Percentiles rank a stretch among this genome's conserved stretches.
phyloP scores from a whole-genome alignment of 1,139 yeast genomes.

The Hyphopichia khmerensis region DNA sequence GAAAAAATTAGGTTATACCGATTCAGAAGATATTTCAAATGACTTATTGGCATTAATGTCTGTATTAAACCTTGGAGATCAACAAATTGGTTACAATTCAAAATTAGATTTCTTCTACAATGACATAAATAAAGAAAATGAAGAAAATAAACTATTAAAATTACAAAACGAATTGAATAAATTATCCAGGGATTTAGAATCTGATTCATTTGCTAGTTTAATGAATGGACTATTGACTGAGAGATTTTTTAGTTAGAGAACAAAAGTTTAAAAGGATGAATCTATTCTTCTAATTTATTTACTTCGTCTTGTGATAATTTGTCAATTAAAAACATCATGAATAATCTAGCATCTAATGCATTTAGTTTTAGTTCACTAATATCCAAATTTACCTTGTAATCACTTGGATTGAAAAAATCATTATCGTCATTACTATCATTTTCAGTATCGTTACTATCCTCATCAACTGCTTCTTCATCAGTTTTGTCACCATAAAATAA shows the following conservation, averaged over 20 bases:
- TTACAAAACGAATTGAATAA: slow-evolving; percentile 16
- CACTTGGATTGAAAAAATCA: slow-evolving; percentile 1
- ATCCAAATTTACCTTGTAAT: slow-evolving; percentile 20
- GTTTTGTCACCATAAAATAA: slow-evolving; percentile 12
- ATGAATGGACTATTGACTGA: slow-evolving; percentile 27
- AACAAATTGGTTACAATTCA: slow-evolving; percentile 27
- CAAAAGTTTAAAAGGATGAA: too few species aligned
- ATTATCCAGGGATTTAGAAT: slow-evolving; percentile 19
- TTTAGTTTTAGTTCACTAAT: slow-evolving; percentile 25
- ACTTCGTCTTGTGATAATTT: slow-evolving; percentile 1
- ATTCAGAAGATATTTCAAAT: slow-evolving; percentile 6
- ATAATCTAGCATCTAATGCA: slow-evolving; percentile 30
- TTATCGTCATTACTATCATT: slow-evolving; percentile 2
- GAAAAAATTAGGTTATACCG: slow-evolving; percentile 23
- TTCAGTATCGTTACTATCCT: slow-evolving; percentile 7
- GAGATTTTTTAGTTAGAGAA: slow-evolving; percentile 19
- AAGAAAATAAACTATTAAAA: slow-evolving; percentile 7
- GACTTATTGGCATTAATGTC: slow-evolving; percentile 22
- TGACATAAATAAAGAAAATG: slow-evolving; percentile 8
- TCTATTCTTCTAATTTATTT: neutral
- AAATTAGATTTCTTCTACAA: slow-evolving; percentile 23
- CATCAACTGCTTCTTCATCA: neutral
- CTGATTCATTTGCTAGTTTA: slow-evolving; percentile 28
- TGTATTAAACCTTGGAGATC: slow-evolving; percentile 26
- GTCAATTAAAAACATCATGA: slow-evolving; percentile 18